phyloP scores from a whole-genome alignment of 2,329 filamentous ascomycete species.

The Sporothrix schenckii region DNA sequence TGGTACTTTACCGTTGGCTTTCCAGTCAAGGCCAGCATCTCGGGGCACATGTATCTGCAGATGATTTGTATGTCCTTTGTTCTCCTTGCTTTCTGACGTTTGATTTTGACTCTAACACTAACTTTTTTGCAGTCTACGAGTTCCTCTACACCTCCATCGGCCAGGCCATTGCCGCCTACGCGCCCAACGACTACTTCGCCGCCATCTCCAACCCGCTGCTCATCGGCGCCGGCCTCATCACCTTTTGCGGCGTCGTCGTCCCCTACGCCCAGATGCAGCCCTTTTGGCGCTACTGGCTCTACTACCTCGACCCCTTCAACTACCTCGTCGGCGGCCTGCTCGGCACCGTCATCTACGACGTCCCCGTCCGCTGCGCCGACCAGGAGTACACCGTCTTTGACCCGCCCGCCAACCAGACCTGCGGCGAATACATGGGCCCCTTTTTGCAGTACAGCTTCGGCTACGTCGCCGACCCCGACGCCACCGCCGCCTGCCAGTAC shows the following conservation, averaged over 20 bases:
- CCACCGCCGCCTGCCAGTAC: slow-evolving; percentile 59
- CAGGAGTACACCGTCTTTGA: slow-evolving; percentile 57
- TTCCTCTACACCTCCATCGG: slow-evolving; percentile 64
- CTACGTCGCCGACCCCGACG: slow-evolving; percentile 60
- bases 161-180: slow-evolving; percentile 65
- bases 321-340: slow-evolving; percentile 62
- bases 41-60: slow-evolving; percentile 41
- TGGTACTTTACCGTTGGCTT: slow-evolving; percentile 41
- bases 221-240: slow-evolving; percentile 59
- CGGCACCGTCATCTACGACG: slow-evolving; percentile 54
- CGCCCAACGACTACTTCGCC: slow-evolving; percentile 63
- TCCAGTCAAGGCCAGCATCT: slow-evolving; percentile 58
- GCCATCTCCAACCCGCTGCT: slow-evolving; percentile 60
- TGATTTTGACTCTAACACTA: too few relatives aligned
- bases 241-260: slow-evolving; percentile 75
- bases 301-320: slow-evolving; percentile 64
- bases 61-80: slow-evolving; percentile 47
- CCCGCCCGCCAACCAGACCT: slow-evolving; percentile 57
- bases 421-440: slow-evolving; percentile 57
- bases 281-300: slow-evolving; percentile 72
- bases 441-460: slow-evolving; percentile 56
- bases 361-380: slow-evolving; percentile 51
- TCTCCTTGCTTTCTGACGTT: not conserved
- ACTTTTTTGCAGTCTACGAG: slow-evolving; percentile 50
- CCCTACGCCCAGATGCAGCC: slow-evolving; percentile 63